Conservation (phyloP, 768 basidiomycete species). For the Ramaria rubella region DNA sequence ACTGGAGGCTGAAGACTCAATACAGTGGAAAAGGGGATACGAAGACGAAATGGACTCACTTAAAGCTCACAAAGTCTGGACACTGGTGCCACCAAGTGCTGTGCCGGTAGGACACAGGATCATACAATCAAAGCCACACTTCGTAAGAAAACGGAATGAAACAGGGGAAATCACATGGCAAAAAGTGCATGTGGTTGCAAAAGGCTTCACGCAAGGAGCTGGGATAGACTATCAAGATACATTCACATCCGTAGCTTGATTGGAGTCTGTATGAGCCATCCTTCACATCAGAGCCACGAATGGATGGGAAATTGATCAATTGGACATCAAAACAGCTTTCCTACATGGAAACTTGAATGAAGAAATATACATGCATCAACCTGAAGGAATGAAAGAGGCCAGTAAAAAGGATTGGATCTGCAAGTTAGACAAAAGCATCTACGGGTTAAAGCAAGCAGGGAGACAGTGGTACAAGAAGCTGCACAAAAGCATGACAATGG, state of each 20-base stretch:
- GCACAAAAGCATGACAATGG: slow-evolving; percentile 13
- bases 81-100: not conserved
- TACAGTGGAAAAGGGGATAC: no score
- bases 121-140: slow-evolving; percentile 32
- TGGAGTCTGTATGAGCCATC: slow-evolving; percentile 30
- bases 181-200: slow-evolving; percentile 38
- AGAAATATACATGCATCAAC: slow-evolving; percentile 25
- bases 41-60: no score
- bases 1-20: no score
- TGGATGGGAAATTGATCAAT: slow-evolving; percentile 33
- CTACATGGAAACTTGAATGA: slow-evolving; percentile 26
- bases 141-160: no score
- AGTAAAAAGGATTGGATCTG: slow-evolving; percentile 7
- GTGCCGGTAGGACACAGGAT: slow-evolving; percentile 26
- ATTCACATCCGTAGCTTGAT: slow-evolving; percentile 15
- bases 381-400: slow-evolving; percentile 19
- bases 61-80: no score
- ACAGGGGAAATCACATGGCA: slow-evolving; percentile 31
- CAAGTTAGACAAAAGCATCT: no score
- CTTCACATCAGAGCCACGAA: slow-evolving; percentile 28
- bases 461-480: no score
- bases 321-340: slow-evolving; percentile 37
- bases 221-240: slow-evolving; percentile 27
- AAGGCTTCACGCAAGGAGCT: slow-evolving; percentile 21
- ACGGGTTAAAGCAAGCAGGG: no score